Evolutionary conservation across 345 rosid species (phyloP).

Genomic region (Geranium brycei): DNA sequence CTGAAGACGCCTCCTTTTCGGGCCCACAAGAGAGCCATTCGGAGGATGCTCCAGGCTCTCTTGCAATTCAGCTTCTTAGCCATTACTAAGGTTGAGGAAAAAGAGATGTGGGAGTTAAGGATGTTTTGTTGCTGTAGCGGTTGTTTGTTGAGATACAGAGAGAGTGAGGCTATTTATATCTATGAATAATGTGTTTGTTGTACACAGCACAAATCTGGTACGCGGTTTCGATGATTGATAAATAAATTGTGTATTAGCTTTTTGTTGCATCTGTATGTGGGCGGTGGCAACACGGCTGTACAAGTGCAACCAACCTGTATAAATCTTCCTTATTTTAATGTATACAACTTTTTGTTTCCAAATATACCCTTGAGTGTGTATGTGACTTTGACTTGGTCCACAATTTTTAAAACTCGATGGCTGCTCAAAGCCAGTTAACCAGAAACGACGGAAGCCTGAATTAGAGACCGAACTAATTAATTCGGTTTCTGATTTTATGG

Average conservation of each 20-base stretch:
- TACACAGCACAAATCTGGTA: neutral
- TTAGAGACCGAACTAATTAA: too few species aligned
- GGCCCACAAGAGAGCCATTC: slow-evolving; percentile 51
- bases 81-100: too few species aligned
- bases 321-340: too few species aligned
- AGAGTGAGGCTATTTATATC: neutral
- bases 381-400: too few species aligned
- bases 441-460: too few species aligned
- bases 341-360: too few species aligned
- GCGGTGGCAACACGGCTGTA: neutral
- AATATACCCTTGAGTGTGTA: too few species aligned
- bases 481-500: too few species aligned
- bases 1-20: slow-evolving; percentile 54
- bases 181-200: neutral
- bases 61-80: neutral
- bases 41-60: slow-evolving; percentile 49
- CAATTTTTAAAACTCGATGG: too few species aligned
- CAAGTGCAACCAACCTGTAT: neutral
- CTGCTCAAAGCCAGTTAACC: too few species aligned
- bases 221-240: neutral
- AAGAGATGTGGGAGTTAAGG: too few species aligned
- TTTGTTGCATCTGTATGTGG: neutral
- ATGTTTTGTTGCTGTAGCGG: neutral
- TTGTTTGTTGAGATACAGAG: neutral
- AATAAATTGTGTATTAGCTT: neutral